Evolutionary conservation across 75 land plant species (phyloP), one percentile per base, ranked within the genome.

Genomic region (Larix kaempferi): DNA sequence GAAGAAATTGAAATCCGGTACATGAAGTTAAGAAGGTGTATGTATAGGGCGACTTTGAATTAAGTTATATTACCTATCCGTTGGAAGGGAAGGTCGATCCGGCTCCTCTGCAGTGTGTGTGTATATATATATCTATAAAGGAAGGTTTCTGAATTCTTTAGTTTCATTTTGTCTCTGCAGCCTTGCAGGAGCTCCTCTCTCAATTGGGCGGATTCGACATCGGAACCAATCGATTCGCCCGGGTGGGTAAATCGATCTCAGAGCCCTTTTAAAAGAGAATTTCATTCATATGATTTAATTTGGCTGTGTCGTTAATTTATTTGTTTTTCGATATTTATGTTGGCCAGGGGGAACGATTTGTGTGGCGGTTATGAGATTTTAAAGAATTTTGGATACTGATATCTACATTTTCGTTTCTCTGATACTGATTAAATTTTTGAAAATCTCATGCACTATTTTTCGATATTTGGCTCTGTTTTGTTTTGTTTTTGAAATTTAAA

Each of bases 21-120:
- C 33, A 29, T 0, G 33, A 29, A 29, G 33, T 29, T 29, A 29
- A 29, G 33, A 29, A 29, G 33, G 33, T 29, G 33, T 29, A 29
- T 29, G 33, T 29, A 29, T 29, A 29, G 1, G 33, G 33, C 33
- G 33, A 29, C 33, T 29, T 29, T 29, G 33, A 29, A 29, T 29
- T 29, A 29, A 29, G 33, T 29, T 29, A 0, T 0, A 29, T 29
- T 29, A 29, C 33, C 33, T 62, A 62, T 62, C 65, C 65, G 65
- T 62, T 62, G 33, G 65, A 62, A 10, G 65, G 3, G n/a, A 26
- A 62, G 65, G 65, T 62, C 65, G 65, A 62, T 62, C 65, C 65
- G 65, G 14, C 33, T 62, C 33, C 65, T 62, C 33, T 25, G 65
- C 65, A 12, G 65, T 62, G 27, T 60, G 12, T 29, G 65, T 62